phyloP scores from a whole-genome alignment of 1,284 basidiomycete species.

The Sphaerobolus stellatus region DNA sequence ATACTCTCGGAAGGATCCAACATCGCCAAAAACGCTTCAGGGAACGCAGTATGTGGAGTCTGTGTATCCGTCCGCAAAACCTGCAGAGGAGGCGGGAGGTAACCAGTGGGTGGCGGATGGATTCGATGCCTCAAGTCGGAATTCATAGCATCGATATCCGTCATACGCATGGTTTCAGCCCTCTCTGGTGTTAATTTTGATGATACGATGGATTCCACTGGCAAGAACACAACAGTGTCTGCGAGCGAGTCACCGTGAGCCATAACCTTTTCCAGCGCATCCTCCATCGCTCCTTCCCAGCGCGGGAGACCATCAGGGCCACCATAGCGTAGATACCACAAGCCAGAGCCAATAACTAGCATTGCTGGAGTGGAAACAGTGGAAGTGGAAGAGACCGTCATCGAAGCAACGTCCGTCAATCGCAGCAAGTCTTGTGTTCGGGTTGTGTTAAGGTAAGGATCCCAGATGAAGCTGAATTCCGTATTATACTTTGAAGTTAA shows the following conservation, averaged over 20 bases:
- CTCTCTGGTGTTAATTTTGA: constrained; percentile 65
- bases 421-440: constrained; percentile 42
- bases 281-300: constrained; percentile 75
- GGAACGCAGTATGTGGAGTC: constrained; percentile 55
- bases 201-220: constrained; percentile 64
- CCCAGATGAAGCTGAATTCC: constrained; percentile 73
- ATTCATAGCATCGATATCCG: constrained; percentile 88
- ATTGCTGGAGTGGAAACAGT: constrained; percentile 49
- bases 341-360: constrained; percentile 78
- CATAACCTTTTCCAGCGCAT: constrained; percentile 53
- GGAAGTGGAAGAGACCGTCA: constrained; percentile 1
- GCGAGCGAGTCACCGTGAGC: constrained; percentile 45
- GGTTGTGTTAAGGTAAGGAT: constrained; percentile 76
- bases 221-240: constrained; percentile 73
- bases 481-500: constrained; percentile 46
- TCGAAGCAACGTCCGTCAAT: constrained; percentile 3
- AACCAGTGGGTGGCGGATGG: constrained; percentile 34
- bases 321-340: constrained; percentile 84
- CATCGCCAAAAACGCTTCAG: constrained; percentile 77
- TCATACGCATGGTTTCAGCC: constrained; percentile 63
- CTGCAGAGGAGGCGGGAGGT: not conserved
- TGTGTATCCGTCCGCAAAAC: constrained; percentile 20
- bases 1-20: constrained; percentile 69
- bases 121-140: constrained; percentile 75
- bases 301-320: constrained; percentile 70